Base-by-base conservation (phyloP, 768 basidiomycete species). In the Asterophora parasitica region DNA sequence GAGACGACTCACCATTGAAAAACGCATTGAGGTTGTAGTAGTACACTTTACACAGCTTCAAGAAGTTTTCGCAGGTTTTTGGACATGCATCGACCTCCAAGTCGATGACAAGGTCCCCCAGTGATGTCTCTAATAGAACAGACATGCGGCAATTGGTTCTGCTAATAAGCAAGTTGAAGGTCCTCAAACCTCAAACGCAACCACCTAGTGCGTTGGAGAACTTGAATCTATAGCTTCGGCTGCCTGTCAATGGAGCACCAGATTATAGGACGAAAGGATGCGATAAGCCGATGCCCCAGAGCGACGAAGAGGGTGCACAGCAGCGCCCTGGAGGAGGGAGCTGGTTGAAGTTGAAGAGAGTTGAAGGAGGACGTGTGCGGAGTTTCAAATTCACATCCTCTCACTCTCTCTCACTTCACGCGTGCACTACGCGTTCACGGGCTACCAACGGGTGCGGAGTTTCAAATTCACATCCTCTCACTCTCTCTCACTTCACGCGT, bases 21-120 rank as follows among this genome's bases (percentile, higher is more conserved):
- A 99, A 99, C 0, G 92, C 92, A 63, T 93, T 92, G 52, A 96
- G 70, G 64, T 94, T 95, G 74, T 95, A 98, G 65, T 95, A 95
- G 64, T 96, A 96, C 50, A 90, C 76, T 72, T 97, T 98, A 72
- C 93, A 97, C 48, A 99, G 75, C 66, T 99, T 99, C 48, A 99
- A 79, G 61, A 98, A 98, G 74, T 98, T 99, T 65, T 91, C 83
- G 69, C 88, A 93, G 44, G 85, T 89, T 66, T 81, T 84, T 1
- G 96, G 96, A 67, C 94, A 97, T 32, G 74, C 72, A 7, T 93
- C 91, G 23, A 89, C 84, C 65, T 97, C 92, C 34, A 99, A 76
- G 67, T 98, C 96, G 60, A 98, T 91, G 50, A 98, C 92, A 47
- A 99, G 76, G 69, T 99, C 96, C 48, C 96, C 96, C 1, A 98